Base-by-base conservation (phyloP, 164 flowering plant species). In the Vitis cinerea region DNA sequence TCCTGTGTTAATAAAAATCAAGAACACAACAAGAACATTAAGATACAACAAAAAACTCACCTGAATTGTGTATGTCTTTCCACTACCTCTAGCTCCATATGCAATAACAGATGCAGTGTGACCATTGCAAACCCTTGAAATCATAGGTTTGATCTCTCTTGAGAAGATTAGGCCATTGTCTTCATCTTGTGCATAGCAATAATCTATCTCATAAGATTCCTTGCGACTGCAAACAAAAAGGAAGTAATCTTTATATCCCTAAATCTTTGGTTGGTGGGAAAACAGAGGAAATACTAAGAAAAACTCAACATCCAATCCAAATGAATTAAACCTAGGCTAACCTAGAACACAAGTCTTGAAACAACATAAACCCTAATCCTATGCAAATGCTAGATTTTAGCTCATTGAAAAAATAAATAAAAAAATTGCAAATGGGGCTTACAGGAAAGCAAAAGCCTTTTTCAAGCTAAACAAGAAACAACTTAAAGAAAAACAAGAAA, bases 51-150 rank as follows among this genome's bases (percentile, higher is more conserved):
- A 31, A 44, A 53, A 16, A 1, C 61, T 27, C 17, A 90, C 97
- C 90, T 88, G 93, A 70, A 92, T 83, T 23, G 79, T 61, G 58
- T 53, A 49, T 17, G 92, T 84, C 75, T 92, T 92, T 31, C 97
- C 95, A 75, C 89, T 90, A 51, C 85, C 85, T 73, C 72, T 83
- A 10, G 93, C 93, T 72, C 97, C 97, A 74, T 70, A 82, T 14
- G 90, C 90, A 77, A 92, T 70, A 64, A 88, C 69, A 6, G 92
- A 74, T 29, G 84, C 76, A 71, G 81, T 80, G 57, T 23, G 52
- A 9, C 93, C 95, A 54, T 66, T 72, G 65, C 88, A 79, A 51
- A 84, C 72, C 10, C 71, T 77, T 1, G 77, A 52, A 59, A 90
- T 64, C 50, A 92, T 66, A 63, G 92, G 90, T 72, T 80, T 81